A percentile compares a stretch with the other conserved stretches of the same genome.
phyloP scores from a whole-genome alignment of 2,329 filamentous ascomycete species.

The Fusarium zealandicum region DNA sequence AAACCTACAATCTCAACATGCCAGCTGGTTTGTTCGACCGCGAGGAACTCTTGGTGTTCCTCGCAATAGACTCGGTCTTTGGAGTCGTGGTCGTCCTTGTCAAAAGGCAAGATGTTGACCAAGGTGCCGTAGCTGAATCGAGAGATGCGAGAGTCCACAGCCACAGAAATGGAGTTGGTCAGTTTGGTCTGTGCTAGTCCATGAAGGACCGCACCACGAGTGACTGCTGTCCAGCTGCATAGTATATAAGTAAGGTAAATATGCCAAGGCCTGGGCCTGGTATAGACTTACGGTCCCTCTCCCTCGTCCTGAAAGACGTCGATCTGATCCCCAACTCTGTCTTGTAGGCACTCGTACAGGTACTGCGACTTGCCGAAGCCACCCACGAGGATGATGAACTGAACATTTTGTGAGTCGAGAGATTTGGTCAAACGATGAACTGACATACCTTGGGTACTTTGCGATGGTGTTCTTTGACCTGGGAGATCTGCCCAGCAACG shows the following conservation, averaged over 20 bases:
- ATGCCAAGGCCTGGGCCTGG: rapidly evolving
- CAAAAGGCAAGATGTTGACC: conserved; percentile 22
- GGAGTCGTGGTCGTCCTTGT: conserved; percentile 12
- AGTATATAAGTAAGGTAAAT: not conserved
- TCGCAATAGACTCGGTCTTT: conserved; percentile 35
- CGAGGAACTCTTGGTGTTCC: conserved; percentile 14
- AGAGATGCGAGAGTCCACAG: conserved; percentile 40
- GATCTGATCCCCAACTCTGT: not conserved
- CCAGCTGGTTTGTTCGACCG: conserved; percentile 42
- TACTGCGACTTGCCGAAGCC: conserved; percentile 49
- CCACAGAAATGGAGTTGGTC: conserved; percentile 13
- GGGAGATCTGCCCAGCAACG: conserved; percentile 41
- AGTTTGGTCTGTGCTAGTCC: conserved; percentile 27
- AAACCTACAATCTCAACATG: conserved; percentile 38
- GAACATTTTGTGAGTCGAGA: not conserved
- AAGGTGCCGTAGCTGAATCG: conserved; percentile 42
- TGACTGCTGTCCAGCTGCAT: conserved; percentile 47
- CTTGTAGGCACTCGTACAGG: conserved; percentile 38
- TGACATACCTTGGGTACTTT: conserved; percentile 42
- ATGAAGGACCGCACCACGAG: conserved; percentile 45
- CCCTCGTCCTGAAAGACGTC: conserved; percentile 46
- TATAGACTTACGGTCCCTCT: conserved; percentile 44
- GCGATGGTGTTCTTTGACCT: conserved; percentile 30
- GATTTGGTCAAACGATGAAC: not conserved
- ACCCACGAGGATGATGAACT: conserved; percentile 52